Evolutionary conservation across 2,329 filamentous ascomycete genomes (phyloP), one percentile per base, ranked within the genome.

Genomic region (Cladosporium sp.): DNA sequence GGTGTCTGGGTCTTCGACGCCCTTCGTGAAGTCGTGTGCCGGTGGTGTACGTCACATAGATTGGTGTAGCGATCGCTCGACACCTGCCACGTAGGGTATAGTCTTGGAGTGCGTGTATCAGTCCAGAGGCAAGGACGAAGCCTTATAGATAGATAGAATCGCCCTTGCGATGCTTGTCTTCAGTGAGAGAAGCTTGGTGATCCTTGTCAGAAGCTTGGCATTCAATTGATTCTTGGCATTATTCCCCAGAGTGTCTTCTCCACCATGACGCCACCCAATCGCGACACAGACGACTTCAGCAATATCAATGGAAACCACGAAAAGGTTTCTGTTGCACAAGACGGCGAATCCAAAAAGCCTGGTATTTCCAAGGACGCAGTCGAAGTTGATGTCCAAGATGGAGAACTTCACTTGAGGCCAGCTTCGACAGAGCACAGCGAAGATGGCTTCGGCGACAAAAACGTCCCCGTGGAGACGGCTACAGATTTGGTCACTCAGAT

Each of bases 401-500:
- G 25, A 45, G 24, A 17, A 15, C 7, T 42, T 6, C 19, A 42
- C 39, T n/a, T 32, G 28, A 32, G 28, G 28, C 28, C 3, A 4
- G 28, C 28, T 32, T 32, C 28, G 8, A 22, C 15, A 1, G 42
- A 45, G 42, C 13, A 22, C 19, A 52, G 34, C 22, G 50, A 53
- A 42, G 50, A 42, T 10, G 50, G 36, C 36, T 53, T 17, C 10
- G 17, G 10, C n/a, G 50, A 53, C 35, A 53, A 53, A 24, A 53
- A 53, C n/a, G 32, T 49, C 34, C 60, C 58, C 13, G 58, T 65
- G 15, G 53, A 63, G 32, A 65, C 65, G 5, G 68, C 70, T 5
- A 60, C 68, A 19, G 70, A 72, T 51, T 55, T 73, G 9, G 61
- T 72, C 34, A 72, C 70, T 10, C 64, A 69, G 36, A 63, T 69